Evolutionary conservation across 2,329 filamentous ascomycete genomes (phyloP).

Genomic region (Paramyrothecium roridum): DNA sequence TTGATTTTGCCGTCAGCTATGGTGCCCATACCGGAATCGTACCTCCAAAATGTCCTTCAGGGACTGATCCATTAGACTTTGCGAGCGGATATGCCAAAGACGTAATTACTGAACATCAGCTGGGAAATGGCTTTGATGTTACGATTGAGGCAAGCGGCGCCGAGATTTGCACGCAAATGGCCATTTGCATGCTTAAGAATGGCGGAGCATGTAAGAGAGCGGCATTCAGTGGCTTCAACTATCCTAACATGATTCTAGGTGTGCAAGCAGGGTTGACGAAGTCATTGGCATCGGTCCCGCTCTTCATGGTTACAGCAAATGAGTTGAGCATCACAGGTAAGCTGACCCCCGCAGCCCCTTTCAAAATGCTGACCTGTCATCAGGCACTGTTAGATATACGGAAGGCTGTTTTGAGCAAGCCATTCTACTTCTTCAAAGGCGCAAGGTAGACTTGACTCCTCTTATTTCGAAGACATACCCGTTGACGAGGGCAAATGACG

Average conservation of each 20-base stretch:
- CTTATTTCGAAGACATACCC: conserved; percentile 20
- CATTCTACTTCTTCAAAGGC: conserved; percentile 14
- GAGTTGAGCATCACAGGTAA: conserved; percentile 18
- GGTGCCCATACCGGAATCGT: conserved; percentile 16
- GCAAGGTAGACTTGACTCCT: conserved; percentile 17
- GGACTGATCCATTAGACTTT: conserved; percentile 6
- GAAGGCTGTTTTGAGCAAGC: conserved; percentile 20
- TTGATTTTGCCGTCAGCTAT: conserved; percentile 18
- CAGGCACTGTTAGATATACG: conserved; percentile 20
- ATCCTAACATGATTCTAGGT: conserved; percentile 2
- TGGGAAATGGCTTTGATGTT: conserved; percentile 17
- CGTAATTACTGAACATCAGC: conserved; percentile 9
- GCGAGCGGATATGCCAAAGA: conserved; percentile 11
- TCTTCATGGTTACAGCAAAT: conserved; percentile 17
- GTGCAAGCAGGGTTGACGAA: conserved; percentile 19
- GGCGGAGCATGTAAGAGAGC: conserved; percentile 12
- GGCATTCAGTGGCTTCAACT: too few species aligned
- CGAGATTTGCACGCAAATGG: conserved; percentile 17
- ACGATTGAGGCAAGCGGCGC: conserved; percentile 19
- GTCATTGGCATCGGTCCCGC: conserved; percentile 11
- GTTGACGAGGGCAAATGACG: conserved; percentile 10
- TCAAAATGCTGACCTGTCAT: not conserved
- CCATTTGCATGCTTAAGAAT: conserved; percentile 15
- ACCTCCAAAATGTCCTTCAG: conserved; percentile 9
- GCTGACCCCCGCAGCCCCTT: not conserved